These are phyloP conservation scores for Aspergillus sp. DNA, from an alignment of 2,329 filamentous ascomycete genomes.

Conservation along the genomic window DNA sequence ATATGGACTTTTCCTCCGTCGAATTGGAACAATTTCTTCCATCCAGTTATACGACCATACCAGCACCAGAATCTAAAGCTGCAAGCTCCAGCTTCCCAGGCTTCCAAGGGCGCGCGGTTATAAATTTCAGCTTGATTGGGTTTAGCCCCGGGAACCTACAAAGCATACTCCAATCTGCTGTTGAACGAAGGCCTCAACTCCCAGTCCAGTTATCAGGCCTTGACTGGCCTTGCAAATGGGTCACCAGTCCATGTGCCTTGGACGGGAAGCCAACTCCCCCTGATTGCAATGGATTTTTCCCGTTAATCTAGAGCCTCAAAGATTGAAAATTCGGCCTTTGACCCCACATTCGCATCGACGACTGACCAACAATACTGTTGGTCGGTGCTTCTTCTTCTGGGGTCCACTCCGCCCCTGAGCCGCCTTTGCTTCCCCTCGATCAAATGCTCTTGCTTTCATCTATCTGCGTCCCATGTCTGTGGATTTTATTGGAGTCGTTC, in stretches of 20 bases:
- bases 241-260: not conserved
- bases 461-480: not conserved
- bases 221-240: not conserved
- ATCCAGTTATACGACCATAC: too few relatives aligned
- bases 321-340: not conserved
- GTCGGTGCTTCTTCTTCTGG: constrained; percentile 8
- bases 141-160: too few relatives aligned
- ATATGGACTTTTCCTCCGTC: too few relatives aligned
- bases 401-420: constrained; percentile 12
- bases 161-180: too few relatives aligned
- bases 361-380: not conserved
- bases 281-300: not conserved
- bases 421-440: constrained; percentile 10
- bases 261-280: not conserved
- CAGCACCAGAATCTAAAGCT: too few relatives aligned
- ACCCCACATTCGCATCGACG: not conserved
- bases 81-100: too few relatives aligned
- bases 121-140: too few relatives aligned
- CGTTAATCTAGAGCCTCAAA: not conserved
- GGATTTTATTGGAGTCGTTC: not conserved
- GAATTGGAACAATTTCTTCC: too few relatives aligned
- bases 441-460: not conserved
- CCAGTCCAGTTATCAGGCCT: too few relatives aligned
- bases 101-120: too few relatives aligned
- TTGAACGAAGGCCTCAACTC: too few relatives aligned